These are phyloP conservation scores for Penicillium sp. DNA, from an alignment of 2,329 filamentous ascomycete genomes.

Conservation along the genomic window DNA sequence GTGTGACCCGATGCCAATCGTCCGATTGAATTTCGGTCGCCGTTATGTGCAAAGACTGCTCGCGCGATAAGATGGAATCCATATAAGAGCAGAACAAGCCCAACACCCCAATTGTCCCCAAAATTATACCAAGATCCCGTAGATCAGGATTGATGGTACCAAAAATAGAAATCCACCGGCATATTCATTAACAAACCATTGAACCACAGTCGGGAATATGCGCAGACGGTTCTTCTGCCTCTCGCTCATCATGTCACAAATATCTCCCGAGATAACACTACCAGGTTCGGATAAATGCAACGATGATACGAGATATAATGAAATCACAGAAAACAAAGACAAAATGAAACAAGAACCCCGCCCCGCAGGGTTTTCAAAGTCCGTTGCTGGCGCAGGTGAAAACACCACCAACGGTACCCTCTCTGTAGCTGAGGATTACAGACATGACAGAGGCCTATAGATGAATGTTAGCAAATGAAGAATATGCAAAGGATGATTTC, in stretches of 20 bases:
- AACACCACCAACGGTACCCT: conserved; percentile 64
- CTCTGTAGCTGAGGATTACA: conserved; percentile 65
- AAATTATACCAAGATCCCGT: not conserved
- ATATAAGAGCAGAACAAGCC: not conserved
- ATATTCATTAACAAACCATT: not conserved
- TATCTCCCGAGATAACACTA: not conserved
- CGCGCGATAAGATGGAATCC: not conserved
- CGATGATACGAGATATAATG: not conserved
- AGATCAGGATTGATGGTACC: not conserved
- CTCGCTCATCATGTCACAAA: not conserved
- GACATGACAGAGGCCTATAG: conserved; percentile 44
- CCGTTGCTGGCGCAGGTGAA: conserved; percentile 67
- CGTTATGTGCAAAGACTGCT: conserved; percentile 11
- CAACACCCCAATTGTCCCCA: not conserved
- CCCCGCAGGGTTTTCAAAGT: conserved; percentile 26
- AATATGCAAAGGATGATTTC: conserved; percentile 30
- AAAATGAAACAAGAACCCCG: not conserved
- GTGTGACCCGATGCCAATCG: conserved; percentile 1
- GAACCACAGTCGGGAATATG: not conserved
- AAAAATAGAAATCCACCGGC: not conserved
- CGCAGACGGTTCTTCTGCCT: not conserved
- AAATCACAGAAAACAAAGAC: not conserved
- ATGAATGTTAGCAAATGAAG: conserved; percentile 7
- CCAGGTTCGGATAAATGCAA: not conserved
- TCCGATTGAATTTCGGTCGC: conserved; percentile 1